Percentiles rank a stretch among this genome's conserved stretches.
phyloP scores from a whole-genome alignment of 2,329 filamentous ascomycete genomes.

The Botrytis elliptica region DNA sequence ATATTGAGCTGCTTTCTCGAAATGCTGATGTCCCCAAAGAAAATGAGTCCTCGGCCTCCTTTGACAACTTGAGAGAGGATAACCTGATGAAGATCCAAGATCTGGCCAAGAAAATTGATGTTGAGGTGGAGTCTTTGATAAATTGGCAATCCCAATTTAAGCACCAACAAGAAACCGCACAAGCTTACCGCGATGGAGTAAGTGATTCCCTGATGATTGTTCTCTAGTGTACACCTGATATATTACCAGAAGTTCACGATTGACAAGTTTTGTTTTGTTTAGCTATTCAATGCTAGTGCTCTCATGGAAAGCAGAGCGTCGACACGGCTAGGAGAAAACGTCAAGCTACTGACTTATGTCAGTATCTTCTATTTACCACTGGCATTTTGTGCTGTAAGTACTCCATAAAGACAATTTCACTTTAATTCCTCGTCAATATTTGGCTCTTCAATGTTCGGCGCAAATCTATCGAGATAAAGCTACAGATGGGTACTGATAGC shows the following conservation, averaged over 20 bases:
- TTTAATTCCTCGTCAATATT: no score
- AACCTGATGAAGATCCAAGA: no score
- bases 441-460: no score
- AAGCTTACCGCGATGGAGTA: background rate
- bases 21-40: no score
- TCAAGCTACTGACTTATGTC: background rate
- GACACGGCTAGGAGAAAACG: background rate
- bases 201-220: background rate
- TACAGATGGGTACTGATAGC: background rate
- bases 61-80: no score
- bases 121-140: background rate
- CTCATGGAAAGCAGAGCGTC: background rate
- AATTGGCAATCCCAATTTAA: background rate
- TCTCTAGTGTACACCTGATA: fast-evolving
- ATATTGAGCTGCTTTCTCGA: no score
- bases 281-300: background rate
- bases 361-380: background rate
- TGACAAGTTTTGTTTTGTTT: background rate
- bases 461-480: background rate
- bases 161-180: background rate
- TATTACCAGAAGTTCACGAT: fast-evolving
- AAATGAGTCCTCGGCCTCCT: no score
- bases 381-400: background rate
- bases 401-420: no score
- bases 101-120: background rate